Evolutionary conservation across 1,284 basidiomycete genomes (phyloP), one percentile per base, ranked within the genome.

Genomic region (Gymnopus androsaceus): DNA sequence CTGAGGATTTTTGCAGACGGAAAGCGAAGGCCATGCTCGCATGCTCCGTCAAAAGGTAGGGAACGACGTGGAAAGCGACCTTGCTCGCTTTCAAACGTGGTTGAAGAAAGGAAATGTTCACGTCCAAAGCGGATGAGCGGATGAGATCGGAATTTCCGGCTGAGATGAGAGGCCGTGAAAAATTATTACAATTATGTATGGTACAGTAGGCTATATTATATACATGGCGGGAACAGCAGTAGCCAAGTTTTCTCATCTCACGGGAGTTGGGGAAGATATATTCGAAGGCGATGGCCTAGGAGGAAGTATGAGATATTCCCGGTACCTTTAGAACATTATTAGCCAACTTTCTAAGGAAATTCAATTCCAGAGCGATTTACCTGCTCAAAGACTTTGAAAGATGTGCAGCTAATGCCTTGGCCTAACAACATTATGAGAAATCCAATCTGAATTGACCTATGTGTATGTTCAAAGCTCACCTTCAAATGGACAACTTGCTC

Each of bases 401-500:
- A 65, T 77, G 75, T 4, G 59, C 59, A 21, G 77, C 82, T 50
- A 89, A 67, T 55, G 75, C 75, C 59, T 69, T 78, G 28, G 79
- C 85, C 87, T 90, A 64, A 9, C 45, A 14, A 25, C 7, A 17
- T 14, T 47, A 21, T 28, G 33, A 23, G 53, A 46, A 14, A 28
- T 42, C 19, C 38, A 33, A 8, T 33, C 15, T 54, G 49, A n/a
- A 49, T 27, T n/a, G 33, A 31, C 49, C 41, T 34, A 7, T 34
- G 27, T 21, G 27, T 7, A 25, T n/a, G 34, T 25, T 37, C 8
- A 49, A 23, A 7, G 61, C 74, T 25, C 59, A 85, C 88, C 77
- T 86, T 90, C 61, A 65, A 59, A 54, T 83, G 77, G 52, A 91
- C 72, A 52, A 80, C 76, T 17, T 83, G 81, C 86, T 86, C 90